phyloP scores from a whole-genome alignment of 176 grass and related monocot genomes.

The Pharus latifolius region DNA sequence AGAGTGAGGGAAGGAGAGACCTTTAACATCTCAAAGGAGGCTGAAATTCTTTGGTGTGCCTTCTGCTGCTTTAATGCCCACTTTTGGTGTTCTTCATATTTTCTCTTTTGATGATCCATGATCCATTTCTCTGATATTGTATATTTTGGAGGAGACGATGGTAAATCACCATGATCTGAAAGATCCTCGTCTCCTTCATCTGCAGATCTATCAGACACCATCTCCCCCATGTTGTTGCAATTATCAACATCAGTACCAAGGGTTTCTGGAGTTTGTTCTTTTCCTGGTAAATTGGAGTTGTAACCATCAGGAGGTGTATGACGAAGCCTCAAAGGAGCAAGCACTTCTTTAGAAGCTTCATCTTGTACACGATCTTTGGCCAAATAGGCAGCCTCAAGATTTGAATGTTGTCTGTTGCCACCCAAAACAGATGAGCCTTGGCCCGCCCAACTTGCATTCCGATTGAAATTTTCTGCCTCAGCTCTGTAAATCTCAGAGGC shows the following conservation, averaged over 20 bases:
- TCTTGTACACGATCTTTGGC: conserved; percentile 10
- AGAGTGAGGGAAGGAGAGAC: conserved; percentile 19
- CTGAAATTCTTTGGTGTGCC: conserved; percentile 48
- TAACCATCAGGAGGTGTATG: conserved; percentile 38
- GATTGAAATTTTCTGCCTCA: conserved; percentile 35
- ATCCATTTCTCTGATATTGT: conserved; percentile 90
- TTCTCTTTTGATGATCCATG: conserved; percentile 70
- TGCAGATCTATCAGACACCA: conserved; percentile 37
- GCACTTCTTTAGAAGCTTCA: conserved; percentile 40
- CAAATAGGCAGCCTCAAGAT: conserved; percentile 20
- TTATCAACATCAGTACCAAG: conserved; percentile 38
- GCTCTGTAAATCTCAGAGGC: conserved; percentile 15
- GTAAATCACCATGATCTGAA: conserved; percentile 47
- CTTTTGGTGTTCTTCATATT: conserved; percentile 52
- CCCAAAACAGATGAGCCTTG: conserved; percentile 33
- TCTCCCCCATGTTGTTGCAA: conserved; percentile 15
- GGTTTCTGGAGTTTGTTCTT: conserved; percentile 33
- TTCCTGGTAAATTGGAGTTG: conserved; percentile 34
- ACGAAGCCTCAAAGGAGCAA: conserved; percentile 8
- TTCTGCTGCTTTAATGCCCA: conserved; percentile 50
- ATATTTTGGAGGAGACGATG: conserved; percentile 62
- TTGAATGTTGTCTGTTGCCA: conserved; percentile 21
- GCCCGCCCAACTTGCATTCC: conserved; percentile 27
- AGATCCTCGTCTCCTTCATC: conserved; percentile 59
- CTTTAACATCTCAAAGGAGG: conserved; percentile 74